These are phyloP conservation scores for Dichomitus squalens DNA, from an alignment of 1,284 basidiomycete species.

Conservation along the genomic window DNA sequence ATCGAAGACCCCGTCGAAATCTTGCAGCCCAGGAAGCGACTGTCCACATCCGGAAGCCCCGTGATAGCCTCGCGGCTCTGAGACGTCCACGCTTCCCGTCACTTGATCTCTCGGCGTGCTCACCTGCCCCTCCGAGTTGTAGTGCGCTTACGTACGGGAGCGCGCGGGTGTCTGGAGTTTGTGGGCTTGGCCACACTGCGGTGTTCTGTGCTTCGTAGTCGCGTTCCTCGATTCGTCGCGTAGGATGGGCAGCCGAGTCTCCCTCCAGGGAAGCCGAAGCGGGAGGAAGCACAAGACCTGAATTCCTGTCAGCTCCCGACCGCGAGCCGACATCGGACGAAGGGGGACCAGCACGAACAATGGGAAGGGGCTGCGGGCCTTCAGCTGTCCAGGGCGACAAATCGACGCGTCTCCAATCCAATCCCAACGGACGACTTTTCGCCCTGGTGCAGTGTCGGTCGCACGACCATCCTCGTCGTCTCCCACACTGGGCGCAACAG, in stretches of 20 bases:
- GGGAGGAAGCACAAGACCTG: neutral
- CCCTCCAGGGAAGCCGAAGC: too few species aligned
- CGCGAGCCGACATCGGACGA: neutral
- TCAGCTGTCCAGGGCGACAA: too few species aligned
- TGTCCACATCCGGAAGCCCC: constrained; percentile 1
- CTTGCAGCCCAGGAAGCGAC: constrained; percentile 7
- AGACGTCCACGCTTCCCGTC: constrained; percentile 1
- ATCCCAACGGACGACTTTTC: too few species aligned
- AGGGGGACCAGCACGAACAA: too few species aligned
- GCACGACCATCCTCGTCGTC: too few species aligned
- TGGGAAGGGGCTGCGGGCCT: too few species aligned
- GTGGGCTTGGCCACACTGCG: neutral
- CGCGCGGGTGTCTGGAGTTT: neutral
- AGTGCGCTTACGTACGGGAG: neutral
- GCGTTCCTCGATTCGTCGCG: neutral
- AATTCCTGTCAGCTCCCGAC: neutral
- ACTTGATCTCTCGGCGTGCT: neutral
- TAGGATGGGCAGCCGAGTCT: neutral
- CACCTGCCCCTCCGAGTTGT: neutral
- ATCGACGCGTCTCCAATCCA: too few species aligned
- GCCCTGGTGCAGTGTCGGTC: too few species aligned
- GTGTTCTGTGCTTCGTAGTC: neutral
- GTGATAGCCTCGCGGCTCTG: constrained; percentile 5
- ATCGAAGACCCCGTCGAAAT: neutral
- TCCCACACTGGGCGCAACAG: too few species aligned